Evolutionary conservation across 2,329 filamentous ascomycete genomes (phyloP), one percentile per base, ranked within the genome.

Genomic region (Cryphonectria radicalis): DNA sequence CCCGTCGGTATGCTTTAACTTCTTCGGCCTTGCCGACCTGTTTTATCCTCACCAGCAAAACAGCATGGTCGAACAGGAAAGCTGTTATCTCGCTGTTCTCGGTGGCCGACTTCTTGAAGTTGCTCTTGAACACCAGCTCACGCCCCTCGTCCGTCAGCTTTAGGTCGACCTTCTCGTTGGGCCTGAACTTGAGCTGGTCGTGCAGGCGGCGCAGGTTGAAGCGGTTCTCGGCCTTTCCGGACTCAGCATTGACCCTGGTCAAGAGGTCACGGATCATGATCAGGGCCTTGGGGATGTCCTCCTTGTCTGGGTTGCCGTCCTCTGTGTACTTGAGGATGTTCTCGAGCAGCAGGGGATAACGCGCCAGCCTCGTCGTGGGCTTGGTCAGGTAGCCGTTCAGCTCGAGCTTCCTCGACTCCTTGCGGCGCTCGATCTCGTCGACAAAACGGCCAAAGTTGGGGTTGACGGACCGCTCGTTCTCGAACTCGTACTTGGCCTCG

Each of bases 381-480:
- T 99, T 99, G 11, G 96, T 99, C 67, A 99, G 86, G 79, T 99
- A 99, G 76, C 96, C 96, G 80, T 99, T 99, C 72, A 99, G 85
- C 81, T 99, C 96, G 63, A 99, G 86, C 82, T 99, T 99, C 74
- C 96, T 90, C 7, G 95, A 98, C 81, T 99, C 96, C 80, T 98
- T 98, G 76, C 97, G 89, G 71, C 96, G 88, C 81, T 99, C 96
- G 7, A 97, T 97, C 80, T 98, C 95, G 75, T 99, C 96, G 37
- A 98, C 96, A 76, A 98, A 98, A 77, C 92, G 93, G 67, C 92
- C 86, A 80, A 99, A 99, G 57, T 89, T 89, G 1, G 91, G 88
- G 77, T 99, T 99, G 70, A 90, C 88, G 22, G 92, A 91, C 76
- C 96, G 93, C 83, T 99, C 96, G 77, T 96, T 96, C 82, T 99